A percentile compares a stretch with the other conserved stretches of the same genome.
phyloP scores from a whole-genome alignment of 2,329 filamentous ascomycete species.

The Nemania serpens region DNA sequence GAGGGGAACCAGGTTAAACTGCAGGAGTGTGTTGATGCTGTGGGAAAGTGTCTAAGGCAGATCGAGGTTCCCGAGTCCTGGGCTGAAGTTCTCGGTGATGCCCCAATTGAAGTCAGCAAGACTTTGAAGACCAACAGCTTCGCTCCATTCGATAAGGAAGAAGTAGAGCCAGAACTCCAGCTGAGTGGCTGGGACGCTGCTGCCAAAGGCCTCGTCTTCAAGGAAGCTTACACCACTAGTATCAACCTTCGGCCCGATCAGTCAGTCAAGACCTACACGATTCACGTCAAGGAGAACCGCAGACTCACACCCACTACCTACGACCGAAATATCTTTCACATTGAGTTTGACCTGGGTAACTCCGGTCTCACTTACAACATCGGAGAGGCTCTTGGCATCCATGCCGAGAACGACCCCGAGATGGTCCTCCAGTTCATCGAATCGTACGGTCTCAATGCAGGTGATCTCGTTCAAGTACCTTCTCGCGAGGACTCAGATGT shows the following conservation, averaged over 20 bases:
- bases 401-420: conserved; percentile 85
- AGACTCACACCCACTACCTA: conserved; percentile 86
- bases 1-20: conserved; percentile 57
- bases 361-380: conserved; percentile 96
- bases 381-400: conserved; percentile 93
- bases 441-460: conserved; percentile 81
- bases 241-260: conserved; percentile 81
- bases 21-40: conserved; percentile 65
- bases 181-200: conserved; percentile 81
- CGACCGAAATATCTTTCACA: conserved; percentile 99
- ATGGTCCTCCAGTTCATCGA: conserved; percentile 85
- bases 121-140: conserved; percentile 82
- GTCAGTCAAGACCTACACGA: conserved; percentile 80
- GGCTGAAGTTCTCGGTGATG: conserved; percentile 70
- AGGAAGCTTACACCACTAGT: conserved; percentile 85
- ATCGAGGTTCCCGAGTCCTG: conserved; percentile 80
- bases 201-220: conserved; percentile 89
- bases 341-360: conserved; percentile 92
- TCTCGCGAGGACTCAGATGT: conserved; percentile 76
- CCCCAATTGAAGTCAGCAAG: conserved; percentile 58
- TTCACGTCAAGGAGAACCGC: conserved; percentile 93
- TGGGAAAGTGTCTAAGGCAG: conserved; percentile 72
- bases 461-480: conserved; percentile 89
- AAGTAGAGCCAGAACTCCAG: conserved; percentile 66
- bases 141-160: conserved; percentile 74